phyloP scores from a whole-genome alignment of 495 filamentous ascomycete genomes.

The Hypoxylon lienhwacheense region DNA sequence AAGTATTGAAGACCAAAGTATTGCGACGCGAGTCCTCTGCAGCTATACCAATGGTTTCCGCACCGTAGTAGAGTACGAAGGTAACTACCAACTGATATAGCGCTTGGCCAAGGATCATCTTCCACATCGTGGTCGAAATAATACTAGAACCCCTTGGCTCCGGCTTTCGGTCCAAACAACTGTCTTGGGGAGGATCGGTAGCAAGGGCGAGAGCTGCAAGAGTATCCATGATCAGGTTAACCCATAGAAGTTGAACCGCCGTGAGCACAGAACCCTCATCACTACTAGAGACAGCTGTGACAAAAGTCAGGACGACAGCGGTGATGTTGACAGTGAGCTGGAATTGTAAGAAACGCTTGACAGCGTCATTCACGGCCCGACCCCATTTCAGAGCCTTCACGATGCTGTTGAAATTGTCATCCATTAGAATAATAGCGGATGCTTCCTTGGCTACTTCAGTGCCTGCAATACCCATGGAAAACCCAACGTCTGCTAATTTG shows the following conservation, averaged over 20 bases:
- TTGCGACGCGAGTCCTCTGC: conserved; percentile 54
- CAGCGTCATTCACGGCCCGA: conserved; percentile 85
- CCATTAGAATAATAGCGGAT: conserved; percentile 87
- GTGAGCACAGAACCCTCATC: conserved; percentile 72
- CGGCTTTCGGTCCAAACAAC: conserved; percentile 81
- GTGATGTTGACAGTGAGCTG: conserved; percentile 92
- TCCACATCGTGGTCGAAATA: conserved; percentile 89
- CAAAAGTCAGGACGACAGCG: conserved; percentile 79
- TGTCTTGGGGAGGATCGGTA: conserved; percentile 78
- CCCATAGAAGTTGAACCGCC: conserved; percentile 87
- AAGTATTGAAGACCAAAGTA: conserved; percentile 88
- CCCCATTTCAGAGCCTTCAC: conserved; percentile 91
- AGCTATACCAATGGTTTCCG: conserved; percentile 60
- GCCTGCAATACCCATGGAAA: conserved; percentile 90
- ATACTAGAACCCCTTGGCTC: conserved; percentile 74
- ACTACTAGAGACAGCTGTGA: conserved; percentile 72
- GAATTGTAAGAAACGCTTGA: conserved; percentile 89
- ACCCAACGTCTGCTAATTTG: conserved; percentile 83
- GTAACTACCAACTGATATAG: conserved; percentile 79
- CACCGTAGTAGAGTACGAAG: conserved; percentile 77
- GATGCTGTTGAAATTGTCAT: conserved; percentile 87
- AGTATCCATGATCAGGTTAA: conserved; percentile 94
- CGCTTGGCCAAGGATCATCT: conserved; percentile 89
- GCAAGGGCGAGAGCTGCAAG: conserved; percentile 85
- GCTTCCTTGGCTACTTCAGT: conserved; percentile 95